phyloP scores from a whole-genome alignment of 352 stramenopile species.

The Sclerospora graminicola region DNA sequence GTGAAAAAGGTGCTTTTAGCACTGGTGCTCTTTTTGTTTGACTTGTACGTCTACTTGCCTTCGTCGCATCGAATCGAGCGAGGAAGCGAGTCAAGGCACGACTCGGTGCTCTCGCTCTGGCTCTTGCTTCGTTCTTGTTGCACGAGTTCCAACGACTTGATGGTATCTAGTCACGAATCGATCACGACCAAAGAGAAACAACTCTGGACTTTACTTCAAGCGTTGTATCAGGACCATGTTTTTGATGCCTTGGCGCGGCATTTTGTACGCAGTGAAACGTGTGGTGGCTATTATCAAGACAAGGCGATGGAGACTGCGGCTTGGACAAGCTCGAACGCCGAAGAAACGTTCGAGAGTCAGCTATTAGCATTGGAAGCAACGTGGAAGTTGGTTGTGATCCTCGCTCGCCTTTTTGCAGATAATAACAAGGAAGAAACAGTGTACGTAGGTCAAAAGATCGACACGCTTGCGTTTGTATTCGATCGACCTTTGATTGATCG shows the following conservation, averaged over 20 bases:
- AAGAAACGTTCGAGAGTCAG: conserved; percentile 19
- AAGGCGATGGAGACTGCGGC: conserved; percentile 5
- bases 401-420: conserved; percentile 11
- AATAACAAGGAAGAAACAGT: conserved; percentile 9
- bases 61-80: conserved; percentile 36
- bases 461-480: no score
- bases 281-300: conserved; percentile 29
- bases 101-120: conserved; percentile 54
- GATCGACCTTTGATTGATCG: no score
- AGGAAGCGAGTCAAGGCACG: background rate
- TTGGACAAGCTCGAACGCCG: no score
- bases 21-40: conserved; percentile 58
- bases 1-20: conserved; percentile 39
- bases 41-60: conserved; percentile 59
- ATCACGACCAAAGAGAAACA: conserved; percentile 21
- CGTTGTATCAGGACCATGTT: conserved; percentile 23
- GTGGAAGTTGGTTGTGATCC: conserved; percentile 21
- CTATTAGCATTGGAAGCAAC: conserved; percentile 19
- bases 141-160: conserved; percentile 4
- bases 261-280: conserved; percentile 30
- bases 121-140: conserved; percentile 37
- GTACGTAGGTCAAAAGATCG: conserved; percentile 3
- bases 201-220: conserved; percentile 51
- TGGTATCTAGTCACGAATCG: conserved; percentile 14
- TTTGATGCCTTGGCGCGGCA: conserved; percentile 28